Conservation (phyloP, 805 yeast species). For the Candida sithepensis region DNA sequence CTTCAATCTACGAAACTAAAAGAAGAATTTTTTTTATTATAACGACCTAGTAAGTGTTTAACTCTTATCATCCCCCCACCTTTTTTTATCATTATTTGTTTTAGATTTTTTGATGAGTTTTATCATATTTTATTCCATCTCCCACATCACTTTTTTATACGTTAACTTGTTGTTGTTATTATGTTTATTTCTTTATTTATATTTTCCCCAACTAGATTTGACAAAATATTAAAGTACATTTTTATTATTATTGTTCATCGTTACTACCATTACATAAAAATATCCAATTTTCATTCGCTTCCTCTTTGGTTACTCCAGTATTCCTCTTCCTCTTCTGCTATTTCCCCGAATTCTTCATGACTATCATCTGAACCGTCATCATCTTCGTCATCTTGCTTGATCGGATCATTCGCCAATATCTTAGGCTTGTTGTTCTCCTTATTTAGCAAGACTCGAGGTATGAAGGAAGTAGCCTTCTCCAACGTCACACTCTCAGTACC, state of each 20-base stretch:
- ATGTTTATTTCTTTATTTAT: not conserved
- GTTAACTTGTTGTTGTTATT: not conserved
- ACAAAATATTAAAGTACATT: not conserved
- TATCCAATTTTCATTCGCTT: not conserved
- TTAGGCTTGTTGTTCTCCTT: conserved; percentile 1
- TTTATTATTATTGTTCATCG: not conserved
- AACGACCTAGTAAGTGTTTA: not conserved
- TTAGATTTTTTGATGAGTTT: not conserved
- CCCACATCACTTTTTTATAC: not conserved
- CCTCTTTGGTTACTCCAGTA: conserved; percentile 4
- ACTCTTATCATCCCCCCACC: not conserved
- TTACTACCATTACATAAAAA: not conserved
- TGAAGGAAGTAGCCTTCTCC: not conserved
- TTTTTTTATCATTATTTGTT: not conserved
- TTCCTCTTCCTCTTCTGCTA: conserved; percentile 20
- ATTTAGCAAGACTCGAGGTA: not conserved
- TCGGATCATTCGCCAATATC: too few species aligned
- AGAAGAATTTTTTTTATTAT: not conserved
- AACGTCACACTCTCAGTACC: not conserved
- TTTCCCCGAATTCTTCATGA: not conserved
- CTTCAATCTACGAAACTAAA: not conserved
- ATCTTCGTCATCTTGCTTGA: not conserved
- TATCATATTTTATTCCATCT: not conserved
- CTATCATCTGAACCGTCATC: not conserved
- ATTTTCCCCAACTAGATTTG: not conserved